These are phyloP conservation scores for Scalesia atractyloides DNA, from an alignment of 129 eudicot species.

Conservation along the genomic window DNA sequence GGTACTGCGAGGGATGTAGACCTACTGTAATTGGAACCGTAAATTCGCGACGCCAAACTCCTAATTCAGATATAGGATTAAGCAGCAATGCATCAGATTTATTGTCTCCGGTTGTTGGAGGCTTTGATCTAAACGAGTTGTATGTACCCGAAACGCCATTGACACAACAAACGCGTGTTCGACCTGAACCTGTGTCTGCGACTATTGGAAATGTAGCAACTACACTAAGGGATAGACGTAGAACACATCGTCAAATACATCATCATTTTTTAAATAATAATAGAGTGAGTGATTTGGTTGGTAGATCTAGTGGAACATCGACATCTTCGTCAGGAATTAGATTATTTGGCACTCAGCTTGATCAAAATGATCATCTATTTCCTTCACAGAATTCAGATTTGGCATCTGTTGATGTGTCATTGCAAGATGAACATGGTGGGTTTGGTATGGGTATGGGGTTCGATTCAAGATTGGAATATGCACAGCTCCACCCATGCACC, in stretches of 20 bases:
- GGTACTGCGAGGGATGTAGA: constrained; percentile 96
- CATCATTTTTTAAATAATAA: constrained; percentile 35
- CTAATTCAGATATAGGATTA: constrained; percentile 44
- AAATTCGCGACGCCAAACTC: constrained; percentile 1
- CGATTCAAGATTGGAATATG: constrained; percentile 38
- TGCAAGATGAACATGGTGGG: not conserved
- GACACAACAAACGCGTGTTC: constrained; percentile 41
- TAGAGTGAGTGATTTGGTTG: constrained; percentile 42
- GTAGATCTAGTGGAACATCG: constrained; percentile 33
- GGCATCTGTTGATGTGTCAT: constrained; percentile 32
- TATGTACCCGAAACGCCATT: constrained; percentile 81
- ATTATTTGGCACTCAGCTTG: constrained; percentile 61
- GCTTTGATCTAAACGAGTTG: constrained; percentile 74
- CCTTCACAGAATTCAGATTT: constrained; percentile 41
- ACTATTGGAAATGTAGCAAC: constrained; percentile 57
- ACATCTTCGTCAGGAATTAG: constrained; percentile 49
- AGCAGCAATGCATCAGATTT: constrained; percentile 41
- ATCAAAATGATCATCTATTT: constrained; percentile 38
- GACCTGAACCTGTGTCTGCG: constrained; percentile 44
- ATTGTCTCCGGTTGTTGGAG: constrained; percentile 53
- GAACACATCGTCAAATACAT: constrained; percentile 63
- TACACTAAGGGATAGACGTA: constrained; percentile 66
- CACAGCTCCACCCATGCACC: constrained; percentile 58
- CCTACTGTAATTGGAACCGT: constrained; percentile 60
- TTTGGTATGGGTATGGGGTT: too few relatives aligned